phyloP scores from a whole-genome alignment of 495 filamentous ascomycete genomes.

The Diplogelasinospora grovesii region DNA sequence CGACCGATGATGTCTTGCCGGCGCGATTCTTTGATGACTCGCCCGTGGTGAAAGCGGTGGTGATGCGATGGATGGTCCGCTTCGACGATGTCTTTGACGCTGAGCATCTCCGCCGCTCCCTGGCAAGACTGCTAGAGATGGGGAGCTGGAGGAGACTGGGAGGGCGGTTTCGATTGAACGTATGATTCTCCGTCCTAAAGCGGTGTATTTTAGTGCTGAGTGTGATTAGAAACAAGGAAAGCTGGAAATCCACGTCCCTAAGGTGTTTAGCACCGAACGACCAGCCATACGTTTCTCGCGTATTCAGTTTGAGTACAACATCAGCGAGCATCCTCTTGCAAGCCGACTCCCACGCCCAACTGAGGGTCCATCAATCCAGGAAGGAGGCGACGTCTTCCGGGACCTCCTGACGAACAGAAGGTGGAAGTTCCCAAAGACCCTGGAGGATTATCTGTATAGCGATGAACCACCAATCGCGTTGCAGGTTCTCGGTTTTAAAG shows the following conservation, averaged over 20 bases:
- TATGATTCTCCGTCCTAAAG: slow-evolving; percentile 17
- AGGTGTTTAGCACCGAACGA: slow-evolving; percentile 28
- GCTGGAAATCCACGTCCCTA: slow-evolving; percentile 42
- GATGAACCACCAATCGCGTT: slow-evolving; percentile 41
- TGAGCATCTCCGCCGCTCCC: slow-evolving; percentile 29
- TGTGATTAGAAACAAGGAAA: slow-evolving; percentile 18
- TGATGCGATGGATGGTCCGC: slow-evolving; percentile 28
- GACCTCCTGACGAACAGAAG: slow-evolving; percentile 11
- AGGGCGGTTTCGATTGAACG: slow-evolving; percentile 27
- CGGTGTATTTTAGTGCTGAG: slow-evolving; percentile 1
- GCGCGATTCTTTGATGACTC: slow-evolving; percentile 29
- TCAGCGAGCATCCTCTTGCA: slow-evolving; percentile 29
- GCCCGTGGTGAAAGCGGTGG: slow-evolving; percentile 13
- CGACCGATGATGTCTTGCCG: slow-evolving; percentile 28
- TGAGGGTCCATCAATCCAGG: slow-evolving; percentile 24
- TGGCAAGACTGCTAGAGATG: slow-evolving; percentile 29
- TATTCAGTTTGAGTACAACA: slow-evolving; percentile 17
- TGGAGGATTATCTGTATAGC: slow-evolving; percentile 35
- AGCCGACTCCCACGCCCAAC: slow-evolving; percentile 22
- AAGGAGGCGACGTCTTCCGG: slow-evolving; percentile 23
- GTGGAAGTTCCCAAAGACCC: slow-evolving; percentile 16
- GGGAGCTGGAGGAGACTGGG: slow-evolving; percentile 42
- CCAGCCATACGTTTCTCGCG: slow-evolving; percentile 35
- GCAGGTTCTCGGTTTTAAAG: slow-evolving; percentile 41
- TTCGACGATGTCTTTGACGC: slow-evolving; percentile 45